Conservation (phyloP, 73 alveolate species). For the Paramecium primaurelia region DNA sequence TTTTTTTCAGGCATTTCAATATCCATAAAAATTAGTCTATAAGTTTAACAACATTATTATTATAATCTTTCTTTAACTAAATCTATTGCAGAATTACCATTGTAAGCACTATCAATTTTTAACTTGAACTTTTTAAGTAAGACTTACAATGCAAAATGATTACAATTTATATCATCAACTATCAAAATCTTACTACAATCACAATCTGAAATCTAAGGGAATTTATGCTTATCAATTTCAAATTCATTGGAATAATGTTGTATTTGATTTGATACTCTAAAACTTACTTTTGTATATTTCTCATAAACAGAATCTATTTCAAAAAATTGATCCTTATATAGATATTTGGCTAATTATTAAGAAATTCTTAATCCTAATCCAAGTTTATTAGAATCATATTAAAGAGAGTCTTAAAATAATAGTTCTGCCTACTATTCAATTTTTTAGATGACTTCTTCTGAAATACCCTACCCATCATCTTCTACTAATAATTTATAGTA, state of each 20-base stretch:
- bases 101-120: neutral
- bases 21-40: slow-evolving; percentile 17
- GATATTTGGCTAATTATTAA: neutral
- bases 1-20: slow-evolving; percentile 37
- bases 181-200: neutral
- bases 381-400: neutral
- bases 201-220: neutral
- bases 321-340: neutral
- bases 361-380: slow-evolving; percentile 23
- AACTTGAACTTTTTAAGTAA: neutral
- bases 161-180: slow-evolving; percentile 16
- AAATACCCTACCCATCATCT: slow-evolving; percentile 9
- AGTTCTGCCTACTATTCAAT: neutral
- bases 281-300: neutral
- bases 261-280: neutral
- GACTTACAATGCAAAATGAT: neutral
- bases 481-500: neutral
- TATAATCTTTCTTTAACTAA: neutral
- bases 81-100: slow-evolving; percentile 7
- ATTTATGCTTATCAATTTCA: neutral
- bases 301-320: neutral
- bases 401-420: neutral
- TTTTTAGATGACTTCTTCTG: neutral
- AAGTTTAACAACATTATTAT: neutral
- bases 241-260: neutral